A percentile compares a stretch with the other conserved stretches of the same genome.
These are phyloP conservation scores for Curvularia eragrostidis DNA, from an alignment of 2,329 filamentous ascomycete genomes.

Conservation along the genomic window DNA sequence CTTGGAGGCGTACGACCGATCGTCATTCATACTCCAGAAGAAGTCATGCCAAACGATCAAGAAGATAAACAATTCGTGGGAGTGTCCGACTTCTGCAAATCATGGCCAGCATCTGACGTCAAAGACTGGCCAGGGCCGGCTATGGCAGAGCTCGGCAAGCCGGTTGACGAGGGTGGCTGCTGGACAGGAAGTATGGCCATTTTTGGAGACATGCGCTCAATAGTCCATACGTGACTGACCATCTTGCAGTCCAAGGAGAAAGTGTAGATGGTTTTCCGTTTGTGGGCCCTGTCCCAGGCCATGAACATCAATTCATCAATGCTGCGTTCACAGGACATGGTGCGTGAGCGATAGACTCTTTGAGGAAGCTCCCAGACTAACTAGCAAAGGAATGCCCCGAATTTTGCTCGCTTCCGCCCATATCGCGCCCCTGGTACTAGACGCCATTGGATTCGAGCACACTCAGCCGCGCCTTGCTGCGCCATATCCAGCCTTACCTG, in stretches of 20 bases:
- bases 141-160: conserved; percentile 10
- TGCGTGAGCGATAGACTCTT: not conserved
- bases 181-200: conserved; percentile 14
- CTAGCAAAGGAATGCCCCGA: conserved; percentile 14
- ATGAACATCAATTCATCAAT: not conserved
- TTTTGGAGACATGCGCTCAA: not conserved
- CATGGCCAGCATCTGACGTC: conserved; percentile 17
- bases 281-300: conserved; percentile 12
- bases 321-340: too few species aligned
- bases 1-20: conserved; percentile 17
- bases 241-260: not conserved
- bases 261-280: conserved; percentile 17
- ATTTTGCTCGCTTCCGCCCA: conserved; percentile 15
- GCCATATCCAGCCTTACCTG: conserved; percentile 1
- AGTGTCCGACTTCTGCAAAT: conserved; percentile 14
- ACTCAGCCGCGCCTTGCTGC: conserved; percentile 9
- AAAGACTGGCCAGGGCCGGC: conserved; percentile 6
- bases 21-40: conserved; percentile 13
- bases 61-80: conserved; percentile 15
- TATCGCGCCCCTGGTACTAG: conserved; percentile 15
- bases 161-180: conserved; percentile 14
- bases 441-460: conserved; percentile 12
- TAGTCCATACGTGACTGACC: too few species aligned
- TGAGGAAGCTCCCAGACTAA: not conserved
- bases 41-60: conserved; percentile 6